Base-by-base conservation (phyloP, 208 protist species). In the Trypanosoma caninum region DNA sequence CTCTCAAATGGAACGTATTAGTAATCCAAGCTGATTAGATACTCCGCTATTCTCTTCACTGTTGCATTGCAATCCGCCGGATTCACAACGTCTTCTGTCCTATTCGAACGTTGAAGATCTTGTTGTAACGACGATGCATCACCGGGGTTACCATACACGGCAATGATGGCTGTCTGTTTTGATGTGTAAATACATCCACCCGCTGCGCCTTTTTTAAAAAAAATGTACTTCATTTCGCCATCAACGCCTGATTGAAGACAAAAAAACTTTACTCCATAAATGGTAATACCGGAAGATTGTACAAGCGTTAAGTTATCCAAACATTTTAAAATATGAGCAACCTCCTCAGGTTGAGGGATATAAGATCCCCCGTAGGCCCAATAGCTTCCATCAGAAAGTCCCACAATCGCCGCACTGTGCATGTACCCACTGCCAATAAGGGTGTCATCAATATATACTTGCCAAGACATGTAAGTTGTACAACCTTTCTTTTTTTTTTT, bases 211-310 rank as follows among this genome's bases (percentile, higher is more conserved):
- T 92, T 91, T 74, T 94, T 94, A 59, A 91, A 91, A 61, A 92
- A 89, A 64, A 94, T 82, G 76, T 83, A 90, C 50, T 83, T 84
- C 70, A 72, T 74, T 48, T 87, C 65, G 3, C 80, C 88, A 53
- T 94, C 87, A 25, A 63, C 48, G 28, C 80, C 87, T 33, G 74
- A 75, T 52, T 87, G 88, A 20, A 94, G 82, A 41, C 82, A 82
- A 42, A 94, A 92, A 63, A 89, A 94, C 72, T 94, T 94, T 9
- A 91, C 81, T 46, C 81, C 82, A 60, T 83, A 78, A 44, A 94
- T 86, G 13, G 65, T 90, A 28, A 94, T 63, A 22, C 88, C 88
- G 51, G 78, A 86, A 41, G 63, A 79, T 56, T 91, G 80, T 35
- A 89, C 74, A 2, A 87, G 40, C 8, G 83, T 70, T 16, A 83